Conservation (phyloP, 1,284 basidiomycete genomes). For the Omphalotus olearius region DNA sequence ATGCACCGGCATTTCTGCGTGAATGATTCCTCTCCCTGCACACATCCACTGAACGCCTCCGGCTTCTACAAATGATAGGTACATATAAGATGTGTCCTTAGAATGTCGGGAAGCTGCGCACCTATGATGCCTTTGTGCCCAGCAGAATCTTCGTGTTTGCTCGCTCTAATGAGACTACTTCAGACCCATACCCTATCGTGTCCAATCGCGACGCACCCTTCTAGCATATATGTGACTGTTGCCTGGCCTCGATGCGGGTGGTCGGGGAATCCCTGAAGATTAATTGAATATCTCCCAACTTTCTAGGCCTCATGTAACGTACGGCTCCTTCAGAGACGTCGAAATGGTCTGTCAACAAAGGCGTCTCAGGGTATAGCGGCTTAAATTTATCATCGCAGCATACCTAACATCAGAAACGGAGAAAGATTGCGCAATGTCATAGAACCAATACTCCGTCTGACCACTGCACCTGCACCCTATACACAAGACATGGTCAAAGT, state of each 20-base stretch:
- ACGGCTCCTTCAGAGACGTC: slow-evolving; percentile 61
- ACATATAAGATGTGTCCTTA: background rate
- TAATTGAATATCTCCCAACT: background rate
- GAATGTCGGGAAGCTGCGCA: slow-evolving; percentile 13
- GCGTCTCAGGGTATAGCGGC: background rate
- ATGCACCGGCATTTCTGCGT: slow-evolving; percentile 89
- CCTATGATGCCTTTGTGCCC: slow-evolving; percentile 81
- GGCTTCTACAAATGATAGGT: slow-evolving; percentile 35
- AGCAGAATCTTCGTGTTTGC: slow-evolving; percentile 88
- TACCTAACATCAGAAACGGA: slow-evolving; percentile 81
- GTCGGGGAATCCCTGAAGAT: slow-evolving; percentile 64
- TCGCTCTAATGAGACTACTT: slow-evolving; percentile 35
- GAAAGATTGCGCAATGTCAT: slow-evolving; percentile 74
- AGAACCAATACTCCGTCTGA: slow-evolving; percentile 88
- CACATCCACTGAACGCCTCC: slow-evolving; percentile 97
- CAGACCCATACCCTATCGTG: background rate
- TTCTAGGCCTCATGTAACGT: background rate
- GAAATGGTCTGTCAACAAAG: slow-evolving; percentile 54
- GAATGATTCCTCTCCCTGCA: slow-evolving; percentile 76
- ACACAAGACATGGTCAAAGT: background rate
- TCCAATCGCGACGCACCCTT: slow-evolving; percentile 50
- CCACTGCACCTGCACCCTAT: slow-evolving; percentile 81
- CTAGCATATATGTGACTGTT: slow-evolving; percentile 85
- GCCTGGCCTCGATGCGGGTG: slow-evolving; percentile 90
- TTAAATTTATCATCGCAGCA: background rate